A percentile compares a stretch with the other conserved stretches of the same genome.
phyloP scores from a whole-genome alignment of 106 monocot genomes.

The Ottelia alismoides region DNA sequence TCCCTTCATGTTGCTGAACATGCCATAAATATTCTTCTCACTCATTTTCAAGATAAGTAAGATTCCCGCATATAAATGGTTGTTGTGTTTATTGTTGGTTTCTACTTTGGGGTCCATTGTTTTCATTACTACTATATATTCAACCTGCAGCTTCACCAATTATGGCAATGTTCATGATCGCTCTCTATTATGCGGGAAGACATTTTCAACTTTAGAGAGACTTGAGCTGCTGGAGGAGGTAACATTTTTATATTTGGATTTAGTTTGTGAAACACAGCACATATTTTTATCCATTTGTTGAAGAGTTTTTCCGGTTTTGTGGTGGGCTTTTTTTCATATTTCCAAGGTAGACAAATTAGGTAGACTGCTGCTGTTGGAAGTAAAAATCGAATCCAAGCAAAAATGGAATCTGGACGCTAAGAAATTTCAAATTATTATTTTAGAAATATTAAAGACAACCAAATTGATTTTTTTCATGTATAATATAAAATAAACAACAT shows the following conservation, averaged over 20 bases:
- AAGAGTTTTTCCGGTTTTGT: no score
- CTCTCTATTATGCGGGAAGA: constrained; percentile 38
- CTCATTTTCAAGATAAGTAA: constrained; percentile 85
- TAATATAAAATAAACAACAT: no score
- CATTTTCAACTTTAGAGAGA: constrained; percentile 66
- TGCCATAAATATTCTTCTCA: constrained; percentile 55
- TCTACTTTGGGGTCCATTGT: not conserved
- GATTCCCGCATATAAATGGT: constrained; percentile 1
- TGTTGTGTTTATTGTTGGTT: not conserved
- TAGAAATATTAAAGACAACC: no score
- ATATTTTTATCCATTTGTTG: no score
- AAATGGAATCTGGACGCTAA: no score
- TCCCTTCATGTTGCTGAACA: constrained; percentile 76
- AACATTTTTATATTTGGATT: constrained; percentile 2
- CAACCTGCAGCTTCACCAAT: constrained; percentile 34
- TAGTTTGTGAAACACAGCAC: no score
- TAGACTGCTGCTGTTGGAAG: no score
- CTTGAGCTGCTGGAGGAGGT: constrained; percentile 73
- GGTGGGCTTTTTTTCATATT: no score
- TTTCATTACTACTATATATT: not conserved
- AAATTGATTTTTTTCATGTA: no score
- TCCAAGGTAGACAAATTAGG: no score
- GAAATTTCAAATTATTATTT: no score
- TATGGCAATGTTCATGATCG: constrained; percentile 21
- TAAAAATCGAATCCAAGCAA: no score